Conservation (phyloP, 306 rosid genomes). For the Lablab purpureus region DNA sequence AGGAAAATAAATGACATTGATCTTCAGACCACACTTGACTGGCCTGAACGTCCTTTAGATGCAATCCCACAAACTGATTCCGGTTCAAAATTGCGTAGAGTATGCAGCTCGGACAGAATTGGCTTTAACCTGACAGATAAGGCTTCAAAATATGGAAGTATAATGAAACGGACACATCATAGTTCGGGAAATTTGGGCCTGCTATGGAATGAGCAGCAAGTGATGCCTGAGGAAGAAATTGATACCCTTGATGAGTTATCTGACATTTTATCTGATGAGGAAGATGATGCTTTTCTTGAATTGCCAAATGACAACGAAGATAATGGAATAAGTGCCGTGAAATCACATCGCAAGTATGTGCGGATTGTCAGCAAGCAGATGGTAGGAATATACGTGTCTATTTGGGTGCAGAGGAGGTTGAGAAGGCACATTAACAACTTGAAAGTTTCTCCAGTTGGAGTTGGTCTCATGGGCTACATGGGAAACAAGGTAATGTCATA, state of each 20-base stretch:
- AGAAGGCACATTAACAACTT: slow-evolving; percentile 84
- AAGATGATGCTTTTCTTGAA: slow-evolving; percentile 63
- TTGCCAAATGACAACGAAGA: slow-evolving; percentile 45
- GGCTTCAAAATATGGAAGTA: slow-evolving; percentile 46
- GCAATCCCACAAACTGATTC: slow-evolving; percentile 59
- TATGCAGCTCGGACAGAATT: slow-evolving; percentile 71
- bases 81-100: slow-evolving; percentile 69
- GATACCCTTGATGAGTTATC: slow-evolving; percentile 54
- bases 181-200: slow-evolving; percentile 72
- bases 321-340: slow-evolving; percentile 35
- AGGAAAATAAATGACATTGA: slow-evolving; percentile 64
- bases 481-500: slow-evolving; percentile 82
- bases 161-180: slow-evolving; percentile 60
- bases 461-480: slow-evolving; percentile 98
- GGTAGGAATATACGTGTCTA: slow-evolving; percentile 92
- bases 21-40: slow-evolving; percentile 66
- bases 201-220: slow-evolving; percentile 55
- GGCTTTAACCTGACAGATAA: slow-evolving; percentile 58
- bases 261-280: slow-evolving; percentile 61
- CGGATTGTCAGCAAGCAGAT: slow-evolving; percentile 93
- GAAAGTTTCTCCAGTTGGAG: slow-evolving; percentile 91
- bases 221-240: slow-evolving; percentile 51
- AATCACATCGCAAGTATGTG: slow-evolving; percentile 62
- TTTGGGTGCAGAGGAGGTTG: slow-evolving; percentile 91
- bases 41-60: slow-evolving; percentile 87